Conservation (phyloP, 148 eudicot genomes). For the Amaranthus palmeri region DNA sequence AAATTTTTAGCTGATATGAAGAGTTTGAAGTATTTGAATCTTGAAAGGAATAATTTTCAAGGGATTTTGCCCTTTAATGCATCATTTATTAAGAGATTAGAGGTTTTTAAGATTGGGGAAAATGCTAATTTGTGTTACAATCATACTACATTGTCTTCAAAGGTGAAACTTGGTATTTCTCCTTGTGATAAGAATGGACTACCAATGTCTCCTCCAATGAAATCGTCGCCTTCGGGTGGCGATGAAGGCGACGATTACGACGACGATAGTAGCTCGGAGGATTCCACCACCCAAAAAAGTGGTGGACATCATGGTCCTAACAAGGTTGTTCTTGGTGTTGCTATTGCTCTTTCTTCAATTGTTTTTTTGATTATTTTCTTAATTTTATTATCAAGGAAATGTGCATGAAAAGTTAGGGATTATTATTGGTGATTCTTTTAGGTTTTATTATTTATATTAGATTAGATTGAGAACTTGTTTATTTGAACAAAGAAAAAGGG, state of each 20-base stretch:
- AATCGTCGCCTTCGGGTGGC: constrained; percentile 25
- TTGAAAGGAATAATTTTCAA: constrained; percentile 59
- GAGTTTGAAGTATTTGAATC: constrained; percentile 61
- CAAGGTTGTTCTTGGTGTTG: constrained; percentile 86
- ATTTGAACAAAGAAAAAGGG: constrained; percentile 10
- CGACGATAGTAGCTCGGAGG: constrained; percentile 24
- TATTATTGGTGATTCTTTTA: neutral
- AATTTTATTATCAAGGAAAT: constrained; percentile 59
- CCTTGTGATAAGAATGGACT: constrained; percentile 75
- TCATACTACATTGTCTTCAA: constrained; percentile 38
- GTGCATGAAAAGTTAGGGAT: constrained; percentile 35
- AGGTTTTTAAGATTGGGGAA: constrained; percentile 58
- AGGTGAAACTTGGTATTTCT: constrained; percentile 79
- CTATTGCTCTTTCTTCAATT: constrained; percentile 74
- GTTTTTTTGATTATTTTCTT: constrained; percentile 76
- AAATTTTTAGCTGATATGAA: constrained; percentile 50
- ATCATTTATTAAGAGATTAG: constrained; percentile 50
- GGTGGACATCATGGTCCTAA: constrained; percentile 55
- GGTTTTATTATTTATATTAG: constrained; percentile 3
- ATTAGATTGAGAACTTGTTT: constrained; percentile 12
- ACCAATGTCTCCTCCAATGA: constrained; percentile 63
- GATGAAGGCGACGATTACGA: constrained; percentile 28
- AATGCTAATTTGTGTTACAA: constrained; percentile 76
- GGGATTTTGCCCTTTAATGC: constrained; percentile 84
- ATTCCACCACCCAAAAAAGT: constrained; percentile 27